Conservation (phyloP, 2,329 filamentous ascomycete species). For the Bipolaris victoriae region DNA sequence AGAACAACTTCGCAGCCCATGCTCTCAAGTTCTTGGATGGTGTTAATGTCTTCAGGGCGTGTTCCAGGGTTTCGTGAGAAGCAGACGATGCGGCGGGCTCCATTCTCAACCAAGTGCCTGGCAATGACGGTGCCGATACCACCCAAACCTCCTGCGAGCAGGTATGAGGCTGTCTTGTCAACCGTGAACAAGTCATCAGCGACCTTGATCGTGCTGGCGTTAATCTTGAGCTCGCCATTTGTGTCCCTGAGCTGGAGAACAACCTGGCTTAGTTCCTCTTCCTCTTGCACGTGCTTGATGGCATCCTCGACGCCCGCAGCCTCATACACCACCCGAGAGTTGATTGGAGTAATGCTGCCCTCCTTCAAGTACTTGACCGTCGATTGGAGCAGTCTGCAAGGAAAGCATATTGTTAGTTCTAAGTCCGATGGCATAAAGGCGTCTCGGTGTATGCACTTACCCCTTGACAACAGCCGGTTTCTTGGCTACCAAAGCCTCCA, state of each 20-base stretch:
- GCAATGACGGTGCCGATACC: constrained; percentile 28
- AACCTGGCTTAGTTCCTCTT: not conserved
- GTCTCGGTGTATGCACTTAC: not conserved
- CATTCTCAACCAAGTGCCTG: constrained; percentile 25
- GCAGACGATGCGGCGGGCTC: constrained; percentile 24
- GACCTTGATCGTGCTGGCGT: not conserved
- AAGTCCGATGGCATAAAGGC: not conserved
- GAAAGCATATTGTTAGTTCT: not conserved
- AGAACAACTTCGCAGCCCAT: constrained; percentile 18
- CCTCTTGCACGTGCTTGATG: not conserved
- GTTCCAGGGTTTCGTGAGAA: constrained; percentile 21
- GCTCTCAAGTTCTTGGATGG: constrained; percentile 11
- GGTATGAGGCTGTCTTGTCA: constrained; percentile 18
- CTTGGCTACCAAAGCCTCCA: not conserved
- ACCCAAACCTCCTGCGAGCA: constrained; percentile 33
- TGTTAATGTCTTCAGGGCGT: constrained; percentile 6
- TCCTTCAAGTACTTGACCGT: not conserved
- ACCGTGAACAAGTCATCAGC: not conserved
- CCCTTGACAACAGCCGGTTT: not conserved
- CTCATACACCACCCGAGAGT: not conserved
- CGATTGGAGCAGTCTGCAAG: not conserved
- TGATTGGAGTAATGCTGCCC: not conserved
- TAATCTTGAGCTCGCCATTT: not conserved
- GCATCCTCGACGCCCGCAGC: not conserved
- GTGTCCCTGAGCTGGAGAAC: not conserved